Evolutionary conservation across 2,329 filamentous ascomycete species (phyloP), one percentile per base, ranked within the genome.

Genomic region (Colletotrichum horii): DNA sequence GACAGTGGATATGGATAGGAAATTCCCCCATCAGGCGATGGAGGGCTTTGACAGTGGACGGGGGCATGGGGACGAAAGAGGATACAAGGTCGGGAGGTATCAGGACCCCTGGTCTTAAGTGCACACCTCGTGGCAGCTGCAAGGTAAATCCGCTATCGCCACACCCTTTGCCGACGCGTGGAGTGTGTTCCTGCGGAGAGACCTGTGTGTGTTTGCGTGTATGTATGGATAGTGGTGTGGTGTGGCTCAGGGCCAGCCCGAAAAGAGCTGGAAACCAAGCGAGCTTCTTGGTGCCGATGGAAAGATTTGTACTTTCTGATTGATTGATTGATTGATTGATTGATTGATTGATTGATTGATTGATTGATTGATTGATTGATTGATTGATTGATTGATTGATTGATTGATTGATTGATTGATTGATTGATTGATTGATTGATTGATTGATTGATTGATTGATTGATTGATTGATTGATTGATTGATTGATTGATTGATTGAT

Each of bases 11-110:
- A 74, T 69, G 34, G 43, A 60, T 75, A 75, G 56, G 69, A 71
- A 74, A 77, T 77, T 76, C 74, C 74, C 74, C 76, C 71, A 77
- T 77, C 71, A 75, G 75, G 76, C 71, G 71, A 77, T 75, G 76
- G 68, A 77, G 76, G 75, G 76, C 76, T 77, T 77, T 77, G 76
- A 77, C 75, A 77, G 75, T 76, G 75, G 68, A 71, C 73, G 68
- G 69, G 75, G 75, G 72, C 71, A 76, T 77, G 73, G 76, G 70
- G 65, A 69, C 38, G 67, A 75, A 70, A 52, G 36, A 64, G 64
- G 34, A 75, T 71, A 66, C 71, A 71, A 58, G 71, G 48, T 67
- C 55, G 71, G 56, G 72, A 75, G 72, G 75, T 71, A 68, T 52
- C 73, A 68, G 73, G 73, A 75, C 73, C 73, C 71, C 73, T 75